Evolutionary conservation across 2,329 filamentous ascomycete species (phyloP), one percentile per base, ranked within the genome.

Genomic region (Phaeophleospora eucalypticola): DNA sequence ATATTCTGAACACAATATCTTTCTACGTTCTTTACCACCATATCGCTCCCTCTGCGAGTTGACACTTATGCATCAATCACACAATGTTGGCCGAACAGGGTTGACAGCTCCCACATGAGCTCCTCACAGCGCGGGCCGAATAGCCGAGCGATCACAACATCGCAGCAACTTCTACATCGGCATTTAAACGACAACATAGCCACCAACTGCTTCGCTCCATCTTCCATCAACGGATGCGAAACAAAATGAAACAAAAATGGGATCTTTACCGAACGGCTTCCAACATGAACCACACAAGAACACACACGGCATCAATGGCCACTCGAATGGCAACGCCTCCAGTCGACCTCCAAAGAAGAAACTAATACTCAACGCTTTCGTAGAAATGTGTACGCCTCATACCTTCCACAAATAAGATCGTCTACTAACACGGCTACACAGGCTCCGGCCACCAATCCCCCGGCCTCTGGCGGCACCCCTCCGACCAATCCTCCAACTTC

Each of bases 391-490:
- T 48, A 44, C 36, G 45, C 17, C 8, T 21, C 20, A 14, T 33
- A 7, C 4, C 16, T 14, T 15, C 3, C 10, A 29, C 24, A 29
- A 29, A 29, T 12, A 6, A 29, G 7, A 6, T 29, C 24, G 7
- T 7, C 6, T 12, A 29, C 24, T 12, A 29, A 29, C 24, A 29
- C 24, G 15, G 21, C 15, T 4, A 3, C 16, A 34, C 56, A 73
- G 69, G 72, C 43, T 72, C 71, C 29, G 73, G 74, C 3, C 75
- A 78, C 57, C 71, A 77, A 52, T 77, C 75, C 3, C 78, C 78
- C 4, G 78, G 79, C 1, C 68, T 81, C 3, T 82, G 82, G 82
- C 72, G 76, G 29, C 82, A 86, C 56, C 83, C 82, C 1, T 71
- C 79, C 14, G 82, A 87, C 53, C 69, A 78, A 53, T 84, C 82